A percentile compares a stretch with the other conserved stretches of the same genome.
Evolutionary conservation across 2,329 filamentous ascomycete species (phyloP).

Genomic region (Aspergillus sp.): DNA sequence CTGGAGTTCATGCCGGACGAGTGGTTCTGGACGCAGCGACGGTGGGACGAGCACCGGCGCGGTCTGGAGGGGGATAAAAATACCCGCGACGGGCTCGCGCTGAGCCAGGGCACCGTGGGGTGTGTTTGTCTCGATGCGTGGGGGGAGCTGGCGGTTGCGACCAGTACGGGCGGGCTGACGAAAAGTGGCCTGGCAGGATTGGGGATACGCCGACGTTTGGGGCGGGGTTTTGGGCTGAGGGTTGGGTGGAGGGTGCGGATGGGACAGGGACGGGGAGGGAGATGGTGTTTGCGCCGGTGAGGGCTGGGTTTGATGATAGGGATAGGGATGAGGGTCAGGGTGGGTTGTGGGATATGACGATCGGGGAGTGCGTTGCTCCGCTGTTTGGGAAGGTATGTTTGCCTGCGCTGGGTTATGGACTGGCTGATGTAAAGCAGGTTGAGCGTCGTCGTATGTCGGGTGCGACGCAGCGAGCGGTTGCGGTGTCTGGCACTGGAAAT

Average conservation of each 20-base stretch:
- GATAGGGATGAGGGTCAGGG: background rate
- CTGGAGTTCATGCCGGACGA: slow-evolving; percentile 65
- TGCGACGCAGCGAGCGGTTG: slow-evolving; percentile 44
- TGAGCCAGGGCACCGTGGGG: slow-evolving; percentile 80
- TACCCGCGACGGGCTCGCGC: background rate
- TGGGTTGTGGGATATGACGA: background rate
- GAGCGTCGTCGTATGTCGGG: background rate
- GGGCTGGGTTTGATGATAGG: too few species aligned
- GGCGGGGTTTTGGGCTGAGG: slow-evolving; percentile 86
- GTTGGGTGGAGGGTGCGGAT: slow-evolving; percentile 57
- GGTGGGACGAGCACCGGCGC: slow-evolving; percentile 74
- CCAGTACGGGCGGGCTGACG: slow-evolving; percentile 73
- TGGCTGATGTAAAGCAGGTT: background rate
- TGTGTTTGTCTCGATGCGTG: slow-evolving; percentile 77
- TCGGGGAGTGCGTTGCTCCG: background rate
- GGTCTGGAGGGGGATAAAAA: slow-evolving; percentile 52
- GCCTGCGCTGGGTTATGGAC: too few species aligned
- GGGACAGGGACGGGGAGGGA: background rate
- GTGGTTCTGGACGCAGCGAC: slow-evolving; percentile 76
- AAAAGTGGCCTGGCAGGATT: slow-evolving; percentile 85
- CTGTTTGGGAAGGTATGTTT: background rate
- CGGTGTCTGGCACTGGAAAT: slow-evolving; percentile 78
- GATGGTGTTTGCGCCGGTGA: background rate
- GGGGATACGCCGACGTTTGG: slow-evolving; percentile 83
- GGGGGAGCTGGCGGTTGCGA: slow-evolving; percentile 68